A percentile compares a stretch with the other conserved stretches of the same genome.
Evolutionary conservation across 2,329 filamentous ascomycete species (phyloP).

Genomic region (Monilinia fructigena): DNA sequence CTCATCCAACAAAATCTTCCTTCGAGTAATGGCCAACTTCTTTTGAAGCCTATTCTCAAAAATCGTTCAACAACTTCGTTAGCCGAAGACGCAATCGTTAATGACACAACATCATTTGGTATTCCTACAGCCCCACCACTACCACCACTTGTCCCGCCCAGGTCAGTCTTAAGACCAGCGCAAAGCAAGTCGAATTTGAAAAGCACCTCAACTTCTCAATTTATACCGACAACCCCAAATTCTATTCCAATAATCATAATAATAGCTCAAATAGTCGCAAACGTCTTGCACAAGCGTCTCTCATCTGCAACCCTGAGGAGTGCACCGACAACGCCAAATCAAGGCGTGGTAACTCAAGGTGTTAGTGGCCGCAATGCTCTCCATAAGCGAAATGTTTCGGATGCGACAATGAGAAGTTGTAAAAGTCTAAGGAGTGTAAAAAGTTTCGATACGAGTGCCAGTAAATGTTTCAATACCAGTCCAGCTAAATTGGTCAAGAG

Average conservation of each 20-base stretch:
- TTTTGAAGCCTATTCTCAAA: conserved; percentile 36
- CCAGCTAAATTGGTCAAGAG: conserved; percentile 36
- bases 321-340: conserved; percentile 25
- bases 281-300: conserved; percentile 33
- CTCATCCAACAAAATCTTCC: conserved; percentile 29
- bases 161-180: conserved; percentile 29
- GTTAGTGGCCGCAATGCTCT: conserved; percentile 30
- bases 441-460: conserved; percentile 29
- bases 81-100: conserved; percentile 25
- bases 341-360: conserved; percentile 24
- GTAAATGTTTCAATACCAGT: neutral
- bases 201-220: conserved; percentile 24
- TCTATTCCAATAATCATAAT: conserved; percentile 21
- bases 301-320: conserved; percentile 24
- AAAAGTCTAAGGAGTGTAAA: conserved; percentile 29
- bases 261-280: conserved; percentile 28
- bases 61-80: conserved; percentile 34
- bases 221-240: conserved; percentile 23
- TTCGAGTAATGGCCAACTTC: conserved; percentile 16
- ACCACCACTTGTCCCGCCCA: conserved; percentile 31
- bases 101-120: neutral
- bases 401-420: conserved; percentile 30
- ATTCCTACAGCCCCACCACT: conserved; percentile 22
- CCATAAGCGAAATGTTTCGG: conserved; percentile 33
- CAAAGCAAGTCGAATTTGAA: conserved; percentile 31